These are phyloP conservation scores for Agrostemma githago DNA, from an alignment of 148 eudicot genomes.

Conservation along the genomic window DNA sequence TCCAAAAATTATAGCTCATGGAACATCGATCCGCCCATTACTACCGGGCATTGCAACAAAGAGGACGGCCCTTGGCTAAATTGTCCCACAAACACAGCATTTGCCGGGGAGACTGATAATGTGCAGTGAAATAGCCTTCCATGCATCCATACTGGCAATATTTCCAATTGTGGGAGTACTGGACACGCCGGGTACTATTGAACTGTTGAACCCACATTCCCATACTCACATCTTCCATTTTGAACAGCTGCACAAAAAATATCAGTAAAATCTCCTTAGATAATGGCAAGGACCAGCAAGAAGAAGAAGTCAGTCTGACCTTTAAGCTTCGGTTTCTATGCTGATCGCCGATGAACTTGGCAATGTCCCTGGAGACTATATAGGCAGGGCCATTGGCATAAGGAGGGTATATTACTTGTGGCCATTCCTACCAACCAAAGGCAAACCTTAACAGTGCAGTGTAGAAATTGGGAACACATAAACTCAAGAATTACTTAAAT, in stretches of 20 bases:
- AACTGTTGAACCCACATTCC: constrained; percentile 99
- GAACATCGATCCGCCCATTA: background rate
- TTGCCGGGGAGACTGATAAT: constrained; percentile 92
- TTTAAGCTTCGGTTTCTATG: constrained; percentile 49
- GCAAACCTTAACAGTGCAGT: constrained; percentile 6
- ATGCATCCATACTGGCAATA: constrained; percentile 92
- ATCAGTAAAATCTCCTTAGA: background rate
- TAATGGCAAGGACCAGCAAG: background rate
- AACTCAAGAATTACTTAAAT: background rate
- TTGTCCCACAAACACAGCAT: constrained; percentile 89
- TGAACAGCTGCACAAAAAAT: constrained; percentile 57
- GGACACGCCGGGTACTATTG: constrained; percentile 67
- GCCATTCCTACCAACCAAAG: constrained; percentile 73
- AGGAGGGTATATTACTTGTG: constrained; percentile 83
- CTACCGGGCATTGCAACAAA: constrained; percentile 72
- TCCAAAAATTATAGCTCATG: background rate
- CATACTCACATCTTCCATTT: constrained; percentile 99
- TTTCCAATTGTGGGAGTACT: constrained; percentile 85
- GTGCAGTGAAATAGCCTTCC: constrained; percentile 85
- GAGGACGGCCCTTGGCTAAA: constrained; percentile 60
- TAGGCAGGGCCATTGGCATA: constrained; percentile 98
- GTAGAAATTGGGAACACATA: background rate
- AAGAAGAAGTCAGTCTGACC: constrained; percentile 34
- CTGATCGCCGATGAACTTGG: constrained; percentile 54
- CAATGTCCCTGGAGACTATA: constrained; percentile 67